phyloP scores from a whole-genome alignment of 345 rosid species.

The Noccaea bulbosa region DNA sequence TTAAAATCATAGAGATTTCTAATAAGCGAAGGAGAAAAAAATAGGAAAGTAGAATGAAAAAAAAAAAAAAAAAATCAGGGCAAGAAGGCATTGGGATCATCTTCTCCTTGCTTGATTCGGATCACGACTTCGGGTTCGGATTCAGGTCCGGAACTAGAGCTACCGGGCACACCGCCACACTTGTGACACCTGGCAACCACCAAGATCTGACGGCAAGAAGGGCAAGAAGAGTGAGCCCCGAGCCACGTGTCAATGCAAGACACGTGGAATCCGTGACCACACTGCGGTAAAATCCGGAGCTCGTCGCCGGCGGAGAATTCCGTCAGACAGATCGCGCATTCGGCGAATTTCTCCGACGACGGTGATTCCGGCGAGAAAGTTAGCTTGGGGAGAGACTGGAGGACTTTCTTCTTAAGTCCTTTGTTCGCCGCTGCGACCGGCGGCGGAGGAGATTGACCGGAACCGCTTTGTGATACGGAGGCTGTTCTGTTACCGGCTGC shows the following conservation, averaged over 20 bases:
- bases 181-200: conserved; percentile 66
- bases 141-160: conserved; percentile 44
- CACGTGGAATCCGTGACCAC: conserved; percentile 91
- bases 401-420: conserved; percentile 82
- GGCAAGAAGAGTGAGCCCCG: conserved; percentile 90
- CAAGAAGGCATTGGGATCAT: conserved; percentile 55
- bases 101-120: conserved; percentile 54
- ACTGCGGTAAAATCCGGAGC: conserved; percentile 80
- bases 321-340: conserved; percentile 80
- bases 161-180: conserved; percentile 70
- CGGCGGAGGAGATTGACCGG: conserved; percentile 33
- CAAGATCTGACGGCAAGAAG: conserved; percentile 84
- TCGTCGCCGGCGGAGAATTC: conserved; percentile 81
- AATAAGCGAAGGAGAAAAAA: not conserved
- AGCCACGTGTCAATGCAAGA: conserved; percentile 94
- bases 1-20: conserved; percentile 1
- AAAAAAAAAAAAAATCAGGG: conserved; percentile 42
- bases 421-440: conserved; percentile 62
- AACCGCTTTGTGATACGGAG: conserved; percentile 21
- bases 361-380: conserved; percentile 59
- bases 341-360: conserved; percentile 51
- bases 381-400: conserved; percentile 75
- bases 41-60: not conserved
- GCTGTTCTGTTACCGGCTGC: conserved; percentile 46
- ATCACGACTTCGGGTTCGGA: conserved; percentile 29